Evolutionary conservation across 345 rosid genomes (phyloP), one percentile per base, ranked within the genome.

Genomic region (Brassica juncea): DNA sequence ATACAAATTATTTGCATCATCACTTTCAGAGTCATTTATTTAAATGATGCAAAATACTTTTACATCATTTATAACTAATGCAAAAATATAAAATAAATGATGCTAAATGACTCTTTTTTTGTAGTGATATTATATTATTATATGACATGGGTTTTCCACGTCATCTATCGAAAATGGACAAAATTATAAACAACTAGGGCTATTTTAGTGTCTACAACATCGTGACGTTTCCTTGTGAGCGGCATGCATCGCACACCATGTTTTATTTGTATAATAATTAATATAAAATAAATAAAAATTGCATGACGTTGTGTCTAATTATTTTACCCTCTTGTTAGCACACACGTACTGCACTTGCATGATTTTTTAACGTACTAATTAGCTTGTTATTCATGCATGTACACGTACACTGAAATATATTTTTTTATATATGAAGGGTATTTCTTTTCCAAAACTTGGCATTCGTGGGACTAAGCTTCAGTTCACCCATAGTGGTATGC

Each of bases 401-500:
- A 44, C 63, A 44, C 31, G 23, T 15, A 6, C 66, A 55, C 8
- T 28, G 19, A 31, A 39, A 54, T 23, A 52, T 65, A 19, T 28
- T 3, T 82, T 75, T 11, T 8, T 6, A 25, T 31, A 23, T 68
- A 42, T 73, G 74, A 70, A 93, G 97, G 85, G 66, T 88, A 65
- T 85, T 89, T 27, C 27, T 91, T 31, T 76, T 93, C 63, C 95
- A 90, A 76, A 87, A 91, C 81, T 87, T 90, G 37, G 85, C 88
- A 52, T 90, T 90, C 79, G 65, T 91, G 37, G 95, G 95, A 66
- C 81, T 93, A 66, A 81, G 84, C 69, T 85, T 84, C 69, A 89
- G 94, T 79, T 91, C 97, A 8, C 97, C 97, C 0, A 87, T 90
- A n/a, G 89, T 88, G 44, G 95, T 88, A n/a, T 93, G 97, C 52